Base-by-base conservation (phyloP, 2,329 filamentous ascomycete genomes). In the Knoxdaviesia capensis region DNA sequence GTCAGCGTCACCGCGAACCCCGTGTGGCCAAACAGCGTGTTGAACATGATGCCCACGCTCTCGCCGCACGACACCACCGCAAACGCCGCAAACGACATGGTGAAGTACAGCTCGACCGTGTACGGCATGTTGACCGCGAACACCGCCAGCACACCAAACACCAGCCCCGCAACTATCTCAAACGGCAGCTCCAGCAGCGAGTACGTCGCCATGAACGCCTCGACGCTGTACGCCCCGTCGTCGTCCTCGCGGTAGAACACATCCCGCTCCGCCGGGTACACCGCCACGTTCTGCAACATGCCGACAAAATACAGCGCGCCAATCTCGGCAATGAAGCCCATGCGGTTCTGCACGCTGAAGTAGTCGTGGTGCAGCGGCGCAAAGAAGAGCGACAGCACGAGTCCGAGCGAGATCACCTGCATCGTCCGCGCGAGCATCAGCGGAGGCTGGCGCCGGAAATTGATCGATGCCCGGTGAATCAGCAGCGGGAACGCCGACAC, bases 171-270 rank as follows among this genome's bases (percentile, higher is more conserved):
- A 34, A 74, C 43, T 7, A 83, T 62, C 57, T 85, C 80, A 51
- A 84, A 82, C 0, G 80, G 80, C 0, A 82, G 54, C 50, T 86
- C 81, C 3, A 82, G 67, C 1, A 74, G 59, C 1, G 78, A 75
- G 55, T 86, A 87, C 28, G 75, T 71, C 1, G 74, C 58, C 30
- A 85, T 66, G 57, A 87, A 86, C 0, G 77, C 73, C 48, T 80
- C 75, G 1, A 78, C 70, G 4, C 73, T 65, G 52, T 87, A 87
- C 2, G 79, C 74, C 6, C 71, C 69, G 54, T 87, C 81, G 46
- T 78, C 77, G 49, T 81, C 71, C 57, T 87, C 81, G 48, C 77
- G 70, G 52, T 85, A 83, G 54, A 85, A 86, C 1, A 85, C 79
- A 44, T 83, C 78, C 4, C 78, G 67, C 52, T 85, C 80, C 36